Percentiles rank a stretch among this genome's conserved stretches.
phyloP scores from a whole-genome alignment of 192 early-diverging fungal genomes.

The Oehlia diaphana region DNA sequence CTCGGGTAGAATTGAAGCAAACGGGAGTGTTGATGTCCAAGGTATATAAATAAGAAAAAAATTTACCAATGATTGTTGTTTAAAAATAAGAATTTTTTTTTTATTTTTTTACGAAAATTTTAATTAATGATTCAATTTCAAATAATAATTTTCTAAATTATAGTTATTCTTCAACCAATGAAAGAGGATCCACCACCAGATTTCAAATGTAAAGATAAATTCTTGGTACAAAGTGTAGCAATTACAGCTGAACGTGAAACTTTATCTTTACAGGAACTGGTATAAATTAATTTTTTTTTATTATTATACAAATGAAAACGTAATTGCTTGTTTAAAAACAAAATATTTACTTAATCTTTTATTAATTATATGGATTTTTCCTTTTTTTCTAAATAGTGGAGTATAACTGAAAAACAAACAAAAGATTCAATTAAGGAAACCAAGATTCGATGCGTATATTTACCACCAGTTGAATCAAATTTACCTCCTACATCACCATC shows the following conservation, averaged over 20 bases:
- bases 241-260: slow-evolving; percentile 68
- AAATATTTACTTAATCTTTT: not conserved
- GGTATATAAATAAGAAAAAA: slow-evolving; percentile 45
- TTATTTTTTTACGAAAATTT: too few species aligned
- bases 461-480: slow-evolving; percentile 36
- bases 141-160: not conserved
- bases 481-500: slow-evolving; percentile 38
- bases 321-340: too few species aligned
- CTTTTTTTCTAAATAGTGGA: slow-evolving; percentile 48
- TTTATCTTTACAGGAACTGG: slow-evolving; percentile 64
- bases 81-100: too few species aligned
- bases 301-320: too few species aligned
- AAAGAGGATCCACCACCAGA: slow-evolving; percentile 76
- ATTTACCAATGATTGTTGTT: too few species aligned
- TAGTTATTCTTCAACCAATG: slow-evolving; percentile 88
- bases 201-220: slow-evolving; percentile 95
- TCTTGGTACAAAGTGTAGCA: slow-evolving; percentile 86
- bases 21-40: slow-evolving; percentile 69
- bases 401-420: slow-evolving; percentile 59
- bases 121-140: too few species aligned
- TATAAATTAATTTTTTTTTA: slow-evolving; percentile 31
- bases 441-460: slow-evolving; percentile 66
- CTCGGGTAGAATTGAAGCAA: slow-evolving; percentile 75
- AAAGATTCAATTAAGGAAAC: slow-evolving; percentile 65
- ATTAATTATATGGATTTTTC: not conserved